Base-by-base conservation (phyloP, 345 rosid species). In the Populus pruinosa region DNA sequence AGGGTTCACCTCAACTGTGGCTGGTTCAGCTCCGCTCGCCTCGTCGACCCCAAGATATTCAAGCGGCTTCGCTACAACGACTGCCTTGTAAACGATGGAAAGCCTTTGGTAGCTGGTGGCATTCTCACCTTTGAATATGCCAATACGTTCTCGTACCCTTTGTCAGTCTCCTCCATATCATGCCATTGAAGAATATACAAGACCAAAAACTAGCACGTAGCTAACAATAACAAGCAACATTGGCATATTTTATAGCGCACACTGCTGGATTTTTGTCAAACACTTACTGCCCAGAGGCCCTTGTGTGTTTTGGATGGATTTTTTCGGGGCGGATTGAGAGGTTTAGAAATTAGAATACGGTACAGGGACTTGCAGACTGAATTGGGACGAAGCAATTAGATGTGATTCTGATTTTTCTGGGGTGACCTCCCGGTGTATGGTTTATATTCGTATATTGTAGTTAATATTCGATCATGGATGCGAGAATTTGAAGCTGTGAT, bases 11-110 rank as follows among this genome's bases (percentile, higher is more conserved):
- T 95, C 41, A 79, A 20, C 47, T 95, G 99, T 68, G 97, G 98
- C 61, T 92, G 98, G 99, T 95, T 95, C 78, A 95, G 98, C 83
- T 93, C 99, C 2, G 92, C 86, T 23, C 88, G 78, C 4, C 86
- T 90, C 82, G 72, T 95, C 67, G 92, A 95, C 82, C 99, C 98
- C 12, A 89, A 82, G 79, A 79, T 87, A 21, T 93, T 95, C 91
- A 92, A 85, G 83, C 98, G 99, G 59, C 83, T 95, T 6, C 74
- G 78, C 82, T 93, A 90, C 85, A 79, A 95, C 65, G 98, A 95
- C 80, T 95, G 99, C 81, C 93, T 95, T 20, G 94, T 92, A 12
- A 93, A 95, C 82, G 79, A 88, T 5, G 99, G 99, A 38, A 84
- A 89, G 86, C 90, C 97, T n/a, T 71, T 95, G 78, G 67, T 71